Percentiles rank a stretch among this genome's conserved stretches.
Conservation (phyloP, 495 filamentous ascomycete genomes). For the Annulohypoxylon bovei region DNA sequence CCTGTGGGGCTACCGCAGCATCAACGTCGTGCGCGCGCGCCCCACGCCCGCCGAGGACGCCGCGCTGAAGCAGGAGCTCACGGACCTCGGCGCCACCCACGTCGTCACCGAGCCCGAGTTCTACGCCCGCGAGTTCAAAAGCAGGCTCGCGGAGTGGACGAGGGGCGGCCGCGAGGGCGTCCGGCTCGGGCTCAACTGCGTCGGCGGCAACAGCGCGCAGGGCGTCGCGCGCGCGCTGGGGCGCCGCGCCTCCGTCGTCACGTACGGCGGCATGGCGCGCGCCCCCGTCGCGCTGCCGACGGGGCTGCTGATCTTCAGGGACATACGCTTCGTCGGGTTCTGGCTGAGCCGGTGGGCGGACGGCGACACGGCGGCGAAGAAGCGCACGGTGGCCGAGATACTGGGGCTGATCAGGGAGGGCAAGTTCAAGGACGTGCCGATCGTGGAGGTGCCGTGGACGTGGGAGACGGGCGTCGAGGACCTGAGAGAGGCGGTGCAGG, state of each 20-base stretch:
- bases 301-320: slow-evolving; percentile 87
- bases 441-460: slow-evolving; percentile 80
- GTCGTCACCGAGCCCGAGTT: slow-evolving; percentile 84
- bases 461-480: slow-evolving; percentile 75
- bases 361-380: slow-evolving; percentile 75
- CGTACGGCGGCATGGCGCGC: slow-evolving; percentile 94
- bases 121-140: slow-evolving; percentile 66
- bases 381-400: slow-evolving; percentile 81
- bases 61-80: slow-evolving; percentile 74
- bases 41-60: slow-evolving; percentile 68
- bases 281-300: slow-evolving; percentile 82
- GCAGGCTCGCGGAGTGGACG: slow-evolving; percentile 71
- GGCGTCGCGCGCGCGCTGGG: slow-evolving; percentile 75
- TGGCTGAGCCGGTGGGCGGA: slow-evolving; percentile 94
- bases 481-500: slow-evolving; percentile 72
- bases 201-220: slow-evolving; percentile 85
- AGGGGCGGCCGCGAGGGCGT: slow-evolving; percentile 72
- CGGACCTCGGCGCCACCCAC: slow-evolving; percentile 77
- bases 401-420: slow-evolving; percentile 76
- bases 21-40: slow-evolving; percentile 84
- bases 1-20: slow-evolving; percentile 84
- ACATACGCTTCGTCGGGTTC: slow-evolving; percentile 87
- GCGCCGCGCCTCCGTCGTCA: slow-evolving; percentile 78
- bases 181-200: slow-evolving; percentile 87
- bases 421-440: slow-evolving; percentile 82